Evolutionary conservation across 345 rosid genomes (phyloP).

Genomic region (Gossypium sturtianum): DNA sequence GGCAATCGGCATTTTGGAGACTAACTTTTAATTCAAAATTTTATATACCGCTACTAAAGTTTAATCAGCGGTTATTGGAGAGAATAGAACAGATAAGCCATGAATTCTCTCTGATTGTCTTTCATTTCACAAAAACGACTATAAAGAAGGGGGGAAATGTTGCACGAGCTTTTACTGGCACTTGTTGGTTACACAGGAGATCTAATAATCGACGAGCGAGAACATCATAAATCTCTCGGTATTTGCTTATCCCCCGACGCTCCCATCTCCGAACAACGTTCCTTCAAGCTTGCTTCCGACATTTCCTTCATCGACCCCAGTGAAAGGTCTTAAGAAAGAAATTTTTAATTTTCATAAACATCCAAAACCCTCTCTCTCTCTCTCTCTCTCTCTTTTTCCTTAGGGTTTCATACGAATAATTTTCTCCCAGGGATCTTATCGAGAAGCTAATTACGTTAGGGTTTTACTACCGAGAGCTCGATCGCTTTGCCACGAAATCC

Average conservation of each 20-base stretch:
- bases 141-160: conserved; percentile 27
- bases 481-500: conserved; percentile 66
- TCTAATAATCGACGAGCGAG: conserved; percentile 83
- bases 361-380: background rate
- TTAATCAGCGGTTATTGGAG: background rate
- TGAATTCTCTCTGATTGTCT: conserved; percentile 7
- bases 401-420: background rate
- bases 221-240: conserved; percentile 56
- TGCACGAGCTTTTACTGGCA: conserved; percentile 84
- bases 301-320: conserved; percentile 81
- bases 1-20: background rate
- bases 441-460: conserved; percentile 78
- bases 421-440: conserved; percentile 60
- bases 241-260: conserved; percentile 48
- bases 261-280: conserved; percentile 53
- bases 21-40: conserved; percentile 6
- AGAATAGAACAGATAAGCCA: background rate
- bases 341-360: background rate
- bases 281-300: conserved; percentile 88
- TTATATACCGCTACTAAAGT: background rate
- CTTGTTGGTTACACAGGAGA: conserved; percentile 91
- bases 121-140: background rate
- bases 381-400: background rate
- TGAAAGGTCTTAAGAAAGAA: conserved; percentile 47
- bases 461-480: conserved; percentile 89